These are phyloP conservation scores for Cyclotella atomus DNA, from an alignment of 108 stramenopile species.

Conservation along the genomic window DNA sequence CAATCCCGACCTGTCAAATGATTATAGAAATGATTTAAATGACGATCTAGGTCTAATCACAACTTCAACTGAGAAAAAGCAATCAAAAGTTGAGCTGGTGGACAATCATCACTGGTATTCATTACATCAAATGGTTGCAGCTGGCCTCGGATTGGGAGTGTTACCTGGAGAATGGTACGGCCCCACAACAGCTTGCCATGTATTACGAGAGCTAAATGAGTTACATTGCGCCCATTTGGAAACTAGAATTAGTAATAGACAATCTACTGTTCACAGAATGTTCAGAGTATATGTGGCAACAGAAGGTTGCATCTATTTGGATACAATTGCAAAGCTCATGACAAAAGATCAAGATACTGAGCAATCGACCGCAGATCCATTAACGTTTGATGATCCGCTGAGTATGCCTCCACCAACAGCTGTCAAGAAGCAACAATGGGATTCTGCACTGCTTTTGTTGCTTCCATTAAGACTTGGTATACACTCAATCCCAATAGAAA, in stretches of 20 bases:
- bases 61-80: neutral
- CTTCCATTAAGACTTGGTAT: slow-evolving; percentile 83
- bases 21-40: neutral
- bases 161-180: slow-evolving; percentile 94
- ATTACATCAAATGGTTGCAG: slow-evolving; percentile 87
- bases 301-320: slow-evolving; percentile 86
- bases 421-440: slow-evolving; percentile 55
- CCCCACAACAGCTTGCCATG: slow-evolving; percentile 83
- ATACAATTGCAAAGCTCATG: slow-evolving; percentile 75
- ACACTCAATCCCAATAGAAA: slow-evolving; percentile 56
- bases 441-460: slow-evolving; percentile 71
- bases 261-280: slow-evolving; percentile 14
- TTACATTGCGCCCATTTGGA: slow-evolving; percentile 43
- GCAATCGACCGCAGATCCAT: neutral
- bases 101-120: slow-evolving; percentile 63
- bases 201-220: slow-evolving; percentile 75
- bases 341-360: slow-evolving; percentile 1
- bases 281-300: slow-evolving; percentile 80
- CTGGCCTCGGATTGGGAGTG: slow-evolving; percentile 71
- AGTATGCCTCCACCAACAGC: slow-evolving; percentile 5
- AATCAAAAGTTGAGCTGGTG: slow-evolving; percentile 7
- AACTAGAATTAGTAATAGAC: neutral
- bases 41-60: neutral
- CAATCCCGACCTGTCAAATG: slow-evolving; percentile 11
- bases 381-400: slow-evolving; percentile 10